Percentiles rank a stretch among this genome's conserved stretches.
Conservation (phyloP, 75 land plant genomes). For the Selaginella moellendorffii region DNA sequence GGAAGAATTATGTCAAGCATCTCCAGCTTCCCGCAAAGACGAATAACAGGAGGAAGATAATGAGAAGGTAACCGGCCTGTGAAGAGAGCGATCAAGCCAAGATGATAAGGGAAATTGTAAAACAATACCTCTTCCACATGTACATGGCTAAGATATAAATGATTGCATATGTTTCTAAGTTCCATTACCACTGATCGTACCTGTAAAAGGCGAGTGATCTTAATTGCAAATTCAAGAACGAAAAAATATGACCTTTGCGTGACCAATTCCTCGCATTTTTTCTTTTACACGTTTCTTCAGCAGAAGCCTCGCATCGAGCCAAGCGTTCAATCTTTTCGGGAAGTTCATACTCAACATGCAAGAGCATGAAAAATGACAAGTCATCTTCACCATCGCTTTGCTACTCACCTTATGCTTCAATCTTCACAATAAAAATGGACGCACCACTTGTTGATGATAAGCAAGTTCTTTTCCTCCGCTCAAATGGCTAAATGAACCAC, state of each 20-base stretch:
- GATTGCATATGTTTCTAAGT: conserved; percentile 99
- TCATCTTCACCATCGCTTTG: background rate
- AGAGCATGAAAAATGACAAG: background rate
- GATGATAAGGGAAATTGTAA: too few relatives aligned
- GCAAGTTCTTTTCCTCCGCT: conserved; percentile 96
- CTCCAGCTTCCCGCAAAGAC: conserved; percentile 97
- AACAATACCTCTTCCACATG: conserved; percentile 83
- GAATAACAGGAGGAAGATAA: conserved; percentile 68
- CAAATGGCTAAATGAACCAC: conserved; percentile 99
- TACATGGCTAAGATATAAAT: conserved; percentile 95
- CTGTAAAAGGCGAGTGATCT: conserved; percentile 26
- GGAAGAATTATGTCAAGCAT: conserved; percentile 89
- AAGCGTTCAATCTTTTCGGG: conserved; percentile 97
- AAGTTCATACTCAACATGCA: conserved; percentile 90
- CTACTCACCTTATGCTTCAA: conserved; percentile 83
- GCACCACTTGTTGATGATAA: conserved; percentile 94
- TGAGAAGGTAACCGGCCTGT: conserved; percentile 79
- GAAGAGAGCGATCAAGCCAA: too few relatives aligned
- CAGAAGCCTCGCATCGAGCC: conserved; percentile 93
- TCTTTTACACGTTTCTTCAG: conserved; percentile 98
- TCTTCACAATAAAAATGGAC: conserved; percentile 94
- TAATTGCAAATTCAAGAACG: background rate
- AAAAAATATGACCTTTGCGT: conserved; percentile 75
- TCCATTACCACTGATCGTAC: conserved; percentile 94
- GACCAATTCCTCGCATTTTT: conserved; percentile 74